Percentiles rank a stretch among this genome's conserved stretches.
phyloP scores from a whole-genome alignment of 1,284 basidiomycete species.

The Ustilago tritici region DNA sequence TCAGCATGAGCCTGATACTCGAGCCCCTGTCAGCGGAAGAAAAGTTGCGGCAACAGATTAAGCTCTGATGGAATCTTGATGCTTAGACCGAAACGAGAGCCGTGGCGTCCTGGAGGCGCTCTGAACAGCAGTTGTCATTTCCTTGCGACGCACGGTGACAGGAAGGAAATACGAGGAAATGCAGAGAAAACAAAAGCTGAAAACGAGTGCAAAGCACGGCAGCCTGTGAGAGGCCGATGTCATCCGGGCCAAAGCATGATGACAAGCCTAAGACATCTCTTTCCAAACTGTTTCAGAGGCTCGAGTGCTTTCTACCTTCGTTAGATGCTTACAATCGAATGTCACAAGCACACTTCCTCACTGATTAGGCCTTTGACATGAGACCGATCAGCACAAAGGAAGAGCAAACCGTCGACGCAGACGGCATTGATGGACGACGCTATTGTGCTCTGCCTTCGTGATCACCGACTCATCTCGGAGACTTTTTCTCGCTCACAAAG shows the following conservation, averaged over 20 bases:
- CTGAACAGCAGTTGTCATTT: background rate
- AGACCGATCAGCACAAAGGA: background rate
- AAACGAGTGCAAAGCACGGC: background rate
- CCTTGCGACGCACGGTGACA: slow-evolving; percentile 30
- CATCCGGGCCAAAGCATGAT: background rate
- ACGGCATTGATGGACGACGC: background rate
- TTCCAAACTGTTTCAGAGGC: background rate
- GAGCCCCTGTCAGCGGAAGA: background rate
- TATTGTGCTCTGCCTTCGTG: background rate
- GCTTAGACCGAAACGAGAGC: background rate
- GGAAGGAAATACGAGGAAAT: background rate
- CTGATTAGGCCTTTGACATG: background rate
- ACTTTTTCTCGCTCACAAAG: background rate
- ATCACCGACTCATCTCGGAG: background rate
- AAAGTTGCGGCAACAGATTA: background rate
- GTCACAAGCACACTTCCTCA: background rate
- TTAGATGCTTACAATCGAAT: no score
- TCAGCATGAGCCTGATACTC: background rate
- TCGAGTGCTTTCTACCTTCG: background rate
- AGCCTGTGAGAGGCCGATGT: background rate
- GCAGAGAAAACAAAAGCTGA: background rate
- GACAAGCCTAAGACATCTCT: background rate
- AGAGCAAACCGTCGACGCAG: background rate
- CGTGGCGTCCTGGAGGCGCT: background rate
- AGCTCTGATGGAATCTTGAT: background rate